These are phyloP conservation scores for Pulveroboletus sp. DNA, from an alignment of 768 basidiomycete genomes.

Conservation along the genomic window DNA sequence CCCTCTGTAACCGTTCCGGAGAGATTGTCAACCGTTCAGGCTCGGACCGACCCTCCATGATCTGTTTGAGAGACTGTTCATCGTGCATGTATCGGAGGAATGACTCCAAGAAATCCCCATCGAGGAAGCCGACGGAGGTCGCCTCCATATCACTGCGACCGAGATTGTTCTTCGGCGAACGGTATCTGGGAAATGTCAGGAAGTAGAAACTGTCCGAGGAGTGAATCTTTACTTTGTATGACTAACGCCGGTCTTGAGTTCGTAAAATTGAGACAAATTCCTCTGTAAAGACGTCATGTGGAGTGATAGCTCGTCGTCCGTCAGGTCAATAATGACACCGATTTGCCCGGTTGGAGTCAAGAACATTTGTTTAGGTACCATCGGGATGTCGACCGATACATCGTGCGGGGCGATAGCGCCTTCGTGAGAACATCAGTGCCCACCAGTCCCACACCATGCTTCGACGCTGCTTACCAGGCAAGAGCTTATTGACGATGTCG, in stretches of 20 bases:
- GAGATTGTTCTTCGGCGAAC: slow-evolving; percentile 57
- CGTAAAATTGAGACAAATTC: slow-evolving; percentile 58
- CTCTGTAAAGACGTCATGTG: slow-evolving; percentile 69
- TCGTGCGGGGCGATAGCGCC: slow-evolving; percentile 54
- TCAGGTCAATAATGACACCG: slow-evolving; percentile 63
- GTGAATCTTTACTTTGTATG: slow-evolving; percentile 55
- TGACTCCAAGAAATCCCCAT: slow-evolving; percentile 80
- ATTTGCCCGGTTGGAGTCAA: slow-evolving; percentile 79
- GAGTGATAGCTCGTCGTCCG: slow-evolving; percentile 45
- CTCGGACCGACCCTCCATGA: slow-evolving; percentile 54
- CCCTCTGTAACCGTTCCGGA: slow-evolving; percentile 33
- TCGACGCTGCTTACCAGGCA: slow-evolving; percentile 46
- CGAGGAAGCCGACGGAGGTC: slow-evolving; percentile 72
- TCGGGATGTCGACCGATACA: slow-evolving; percentile 35
- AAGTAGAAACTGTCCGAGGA: not conserved
- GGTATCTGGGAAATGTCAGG: slow-evolving; percentile 45
- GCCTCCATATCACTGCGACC: slow-evolving; percentile 57
- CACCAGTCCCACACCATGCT: not conserved
- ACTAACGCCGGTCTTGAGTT: slow-evolving; percentile 50
- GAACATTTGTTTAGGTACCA: slow-evolving; percentile 63
- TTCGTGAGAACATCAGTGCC: slow-evolving; percentile 24
- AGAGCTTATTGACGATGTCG: slow-evolving; percentile 74
- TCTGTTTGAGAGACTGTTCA: slow-evolving; percentile 42
- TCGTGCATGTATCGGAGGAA: slow-evolving; percentile 46
- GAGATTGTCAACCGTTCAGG: slow-evolving; percentile 54